Conservation (phyloP, 345 rosid species). For the Orychophragmus violaceus region DNA sequence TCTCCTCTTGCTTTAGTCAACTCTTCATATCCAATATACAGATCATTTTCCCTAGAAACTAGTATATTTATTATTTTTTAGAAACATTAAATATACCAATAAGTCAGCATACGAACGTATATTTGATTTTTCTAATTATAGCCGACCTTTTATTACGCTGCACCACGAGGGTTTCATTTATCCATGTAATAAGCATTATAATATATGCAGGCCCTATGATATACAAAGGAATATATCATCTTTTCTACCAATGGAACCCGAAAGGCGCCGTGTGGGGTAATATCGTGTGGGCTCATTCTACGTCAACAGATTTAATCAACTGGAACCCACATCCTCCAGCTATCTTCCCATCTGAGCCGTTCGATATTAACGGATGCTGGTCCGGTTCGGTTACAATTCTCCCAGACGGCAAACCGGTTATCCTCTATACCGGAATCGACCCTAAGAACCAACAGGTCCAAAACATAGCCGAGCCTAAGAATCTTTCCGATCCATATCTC, state of each 20-base stretch:
- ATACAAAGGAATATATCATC: conserved; percentile 66
- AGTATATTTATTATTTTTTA: not conserved
- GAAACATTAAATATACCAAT: conserved; percentile 1
- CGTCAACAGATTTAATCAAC: conserved; percentile 60
- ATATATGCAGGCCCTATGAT: conserved; percentile 50
- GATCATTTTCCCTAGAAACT: conserved; percentile 17
- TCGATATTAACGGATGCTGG: conserved; percentile 64
- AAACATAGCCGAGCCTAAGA: conserved; percentile 57
- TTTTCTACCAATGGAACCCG: conserved; percentile 74
- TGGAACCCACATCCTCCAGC: conserved; percentile 59
- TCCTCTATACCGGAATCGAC: conserved; percentile 61
- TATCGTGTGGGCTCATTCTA: conserved; percentile 84
- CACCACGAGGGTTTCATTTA: conserved; percentile 5
- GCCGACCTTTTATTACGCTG: conserved; percentile 19
- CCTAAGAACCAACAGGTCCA: conserved; percentile 41
- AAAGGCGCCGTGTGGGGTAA: conserved; percentile 65
- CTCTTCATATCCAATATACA: conserved; percentile 26
- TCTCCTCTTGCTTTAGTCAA: conserved; percentile 13
- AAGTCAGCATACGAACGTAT: conserved; percentile 14
- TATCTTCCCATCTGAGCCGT: conserved; percentile 47
- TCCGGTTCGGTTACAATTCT: conserved; percentile 72
- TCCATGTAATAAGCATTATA: not conserved
- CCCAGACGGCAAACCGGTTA: conserved; percentile 40
- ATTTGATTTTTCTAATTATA: conserved; percentile 9
- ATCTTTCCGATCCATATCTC: conserved; percentile 58